Conservation (phyloP, 371 early-diverging fungal genomes). For the Syncephalastrum contaminatum region DNA sequence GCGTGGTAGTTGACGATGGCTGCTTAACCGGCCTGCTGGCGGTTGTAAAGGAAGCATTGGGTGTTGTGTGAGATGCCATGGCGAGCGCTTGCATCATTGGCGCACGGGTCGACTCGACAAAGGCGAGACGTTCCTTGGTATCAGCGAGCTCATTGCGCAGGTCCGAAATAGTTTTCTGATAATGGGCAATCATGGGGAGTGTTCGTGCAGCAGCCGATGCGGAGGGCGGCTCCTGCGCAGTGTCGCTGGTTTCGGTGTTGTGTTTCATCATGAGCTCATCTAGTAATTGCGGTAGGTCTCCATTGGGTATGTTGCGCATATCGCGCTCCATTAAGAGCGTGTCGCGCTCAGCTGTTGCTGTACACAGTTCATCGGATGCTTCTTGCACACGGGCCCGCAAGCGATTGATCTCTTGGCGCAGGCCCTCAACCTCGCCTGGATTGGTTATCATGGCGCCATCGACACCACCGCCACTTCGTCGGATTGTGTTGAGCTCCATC, state of each 20-base stretch:
- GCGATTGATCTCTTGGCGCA: conserved; percentile 48
- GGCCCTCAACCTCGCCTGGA: conserved; percentile 25
- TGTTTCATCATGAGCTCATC: conserved; percentile 1
- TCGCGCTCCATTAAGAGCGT: conserved; percentile 51
- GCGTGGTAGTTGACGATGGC: background rate
- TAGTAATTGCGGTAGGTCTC: conserved; percentile 4
- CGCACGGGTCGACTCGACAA: conserved; percentile 20
- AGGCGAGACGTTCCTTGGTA: conserved; percentile 31
- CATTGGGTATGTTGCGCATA: conserved; percentile 2
- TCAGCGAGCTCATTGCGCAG: conserved; percentile 47
- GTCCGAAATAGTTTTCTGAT: conserved; percentile 50
- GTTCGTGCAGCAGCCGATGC: background rate
- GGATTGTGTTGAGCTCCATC: conserved; percentile 53
- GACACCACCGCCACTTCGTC: conserved; percentile 5
- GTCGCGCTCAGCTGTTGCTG: conserved; percentile 55
- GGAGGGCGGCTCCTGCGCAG: conserved; percentile 1
- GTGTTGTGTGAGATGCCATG: conserved; percentile 7
- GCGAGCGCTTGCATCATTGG: conserved; percentile 17
- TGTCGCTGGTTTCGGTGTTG: background rate
- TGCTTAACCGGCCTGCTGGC: no score
- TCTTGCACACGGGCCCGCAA: conserved; percentile 47
- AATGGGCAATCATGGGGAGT: conserved; percentile 37
- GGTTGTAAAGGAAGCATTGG: conserved; percentile 1
- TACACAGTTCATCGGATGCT: conserved; percentile 46
- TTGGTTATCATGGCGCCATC: conserved; percentile 4